phyloP scores from a whole-genome alignment of 345 rosid genomes.

The Crucihimalaya himalaica region DNA sequence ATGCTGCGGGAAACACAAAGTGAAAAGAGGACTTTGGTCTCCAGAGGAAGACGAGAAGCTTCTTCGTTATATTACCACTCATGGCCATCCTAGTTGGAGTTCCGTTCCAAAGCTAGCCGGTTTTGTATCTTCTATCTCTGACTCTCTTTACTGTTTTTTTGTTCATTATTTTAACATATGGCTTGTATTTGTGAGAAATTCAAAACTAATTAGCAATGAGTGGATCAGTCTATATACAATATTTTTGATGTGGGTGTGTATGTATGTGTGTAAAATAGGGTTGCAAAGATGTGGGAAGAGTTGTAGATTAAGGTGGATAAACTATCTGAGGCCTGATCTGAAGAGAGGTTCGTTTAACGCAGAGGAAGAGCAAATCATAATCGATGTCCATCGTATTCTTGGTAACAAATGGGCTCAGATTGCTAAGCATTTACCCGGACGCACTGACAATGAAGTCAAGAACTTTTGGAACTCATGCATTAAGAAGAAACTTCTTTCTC shows the following conservation, averaged over 20 bases:
- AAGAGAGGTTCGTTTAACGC: constrained; percentile 54
- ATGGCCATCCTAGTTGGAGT: constrained; percentile 82
- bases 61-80: constrained; percentile 54
- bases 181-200: background rate
- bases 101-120: constrained; percentile 79
- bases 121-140: constrained; percentile 21
- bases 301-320: constrained; percentile 68
- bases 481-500: constrained; percentile 66
- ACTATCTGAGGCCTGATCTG: constrained; percentile 58
- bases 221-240: background rate
- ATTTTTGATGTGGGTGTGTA: background rate
- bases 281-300: constrained; percentile 68
- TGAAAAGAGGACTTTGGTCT: constrained; percentile 77
- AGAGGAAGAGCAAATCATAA: constrained; percentile 59
- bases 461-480: constrained; percentile 82
- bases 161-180: background rate
- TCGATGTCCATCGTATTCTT: constrained; percentile 61
- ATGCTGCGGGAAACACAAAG: constrained; percentile 75
- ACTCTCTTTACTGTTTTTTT: background rate
- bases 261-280: constrained; percentile 37
- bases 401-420: constrained; percentile 60
- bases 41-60: constrained; percentile 81
- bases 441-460: constrained; percentile 80
- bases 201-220: background rate
- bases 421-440: constrained; percentile 70